Conservation (phyloP, 2,329 filamentous ascomycete genomes). For the Penicillium paneum region DNA sequence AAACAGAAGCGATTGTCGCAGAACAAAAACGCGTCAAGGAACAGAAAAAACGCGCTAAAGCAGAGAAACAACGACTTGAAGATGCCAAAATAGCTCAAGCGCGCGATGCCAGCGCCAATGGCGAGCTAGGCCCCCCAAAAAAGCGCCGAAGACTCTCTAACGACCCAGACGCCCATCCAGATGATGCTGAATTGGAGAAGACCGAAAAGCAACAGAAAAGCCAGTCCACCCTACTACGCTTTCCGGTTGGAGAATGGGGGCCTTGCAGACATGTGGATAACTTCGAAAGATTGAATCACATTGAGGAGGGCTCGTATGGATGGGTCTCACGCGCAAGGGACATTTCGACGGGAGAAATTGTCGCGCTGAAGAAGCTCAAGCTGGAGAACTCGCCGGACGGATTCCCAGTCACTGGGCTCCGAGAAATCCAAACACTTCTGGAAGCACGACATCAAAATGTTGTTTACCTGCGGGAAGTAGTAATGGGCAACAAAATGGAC, state of each 20-base stretch:
- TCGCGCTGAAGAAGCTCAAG: slow-evolving; percentile 92
- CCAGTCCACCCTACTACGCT: slow-evolving; percentile 64
- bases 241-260: slow-evolving; percentile 66
- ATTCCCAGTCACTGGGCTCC: slow-evolving; percentile 84
- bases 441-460: slow-evolving; percentile 79
- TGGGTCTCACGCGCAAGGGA: slow-evolving; percentile 85
- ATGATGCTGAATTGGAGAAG: slow-evolving; percentile 21
- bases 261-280: slow-evolving; percentile 75
- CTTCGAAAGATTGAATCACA: slow-evolving; percentile 91
- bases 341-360: slow-evolving; percentile 69
- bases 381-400: slow-evolving; percentile 76
- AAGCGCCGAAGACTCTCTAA: slow-evolving; percentile 62
- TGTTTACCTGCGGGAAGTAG: slow-evolving; percentile 76
- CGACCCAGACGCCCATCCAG: slow-evolving; percentile 30
- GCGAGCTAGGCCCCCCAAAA: slow-evolving; percentile 48
- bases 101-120: slow-evolving; percentile 27
- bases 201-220: slow-evolving; percentile 27
- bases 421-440: slow-evolving; percentile 88
- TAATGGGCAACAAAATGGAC: slow-evolving; percentile 65
- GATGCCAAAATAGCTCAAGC: slow-evolving; percentile 44
- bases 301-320: slow-evolving; percentile 95
- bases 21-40: slow-evolving; percentile 79
- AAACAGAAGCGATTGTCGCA: slow-evolving; percentile 65
- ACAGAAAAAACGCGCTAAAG: slow-evolving; percentile 80
- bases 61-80: slow-evolving; percentile 71